Percentiles rank a stretch among this genome's conserved stretches.
Conservation (phyloP, 2,329 filamentous ascomycete species). For the Ophiostoma piceae region DNA sequence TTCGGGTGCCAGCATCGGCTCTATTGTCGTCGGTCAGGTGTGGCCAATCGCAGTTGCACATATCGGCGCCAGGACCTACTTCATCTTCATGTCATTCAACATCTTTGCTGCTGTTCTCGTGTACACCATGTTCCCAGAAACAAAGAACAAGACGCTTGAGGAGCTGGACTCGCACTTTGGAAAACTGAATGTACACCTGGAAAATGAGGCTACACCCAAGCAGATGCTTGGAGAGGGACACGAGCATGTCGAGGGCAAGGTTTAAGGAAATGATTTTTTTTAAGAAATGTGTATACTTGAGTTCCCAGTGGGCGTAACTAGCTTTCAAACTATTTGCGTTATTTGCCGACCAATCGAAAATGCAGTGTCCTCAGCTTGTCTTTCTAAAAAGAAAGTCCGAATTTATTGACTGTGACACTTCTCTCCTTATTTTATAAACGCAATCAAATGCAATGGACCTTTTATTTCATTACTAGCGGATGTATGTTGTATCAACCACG, state of each 20-base stretch:
- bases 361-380: too few species aligned
- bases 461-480: neutral
- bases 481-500: neutral
- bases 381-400: too few species aligned
- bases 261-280: neutral
- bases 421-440: too few species aligned
- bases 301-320: neutral
- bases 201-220: constrained; percentile 30
- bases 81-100: constrained; percentile 30
- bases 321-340: neutral
- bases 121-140: constrained; percentile 29
- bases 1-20: constrained; percentile 27
- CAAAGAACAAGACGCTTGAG: constrained; percentile 37
- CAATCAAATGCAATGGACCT: too few species aligned
- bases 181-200: constrained; percentile 29
- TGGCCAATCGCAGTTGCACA: constrained; percentile 28
- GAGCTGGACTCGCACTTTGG: constrained; percentile 31
- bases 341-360: too few species aligned
- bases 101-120: constrained; percentile 27
- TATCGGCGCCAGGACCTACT: constrained; percentile 27
- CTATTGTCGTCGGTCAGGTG: constrained; percentile 28
- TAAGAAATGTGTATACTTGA: neutral
- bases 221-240: constrained; percentile 28
- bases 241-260: constrained; percentile 21
- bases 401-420: too few species aligned